Conservation (phyloP, 2,329 filamentous ascomycete species). For the Tolypocladium inflatum region DNA sequence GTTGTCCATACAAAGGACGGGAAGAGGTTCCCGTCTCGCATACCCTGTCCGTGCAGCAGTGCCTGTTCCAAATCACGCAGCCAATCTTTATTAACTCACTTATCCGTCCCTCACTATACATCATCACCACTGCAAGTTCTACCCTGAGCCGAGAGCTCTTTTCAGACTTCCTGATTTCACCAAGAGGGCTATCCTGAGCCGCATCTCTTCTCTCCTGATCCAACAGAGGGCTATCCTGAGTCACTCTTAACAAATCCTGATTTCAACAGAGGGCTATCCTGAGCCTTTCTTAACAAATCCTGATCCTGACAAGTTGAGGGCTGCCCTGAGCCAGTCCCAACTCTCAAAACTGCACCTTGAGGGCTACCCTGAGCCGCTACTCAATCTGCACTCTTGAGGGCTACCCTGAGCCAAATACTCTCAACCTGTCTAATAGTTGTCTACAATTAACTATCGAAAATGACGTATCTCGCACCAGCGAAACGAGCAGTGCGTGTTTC, state of each 20-base stretch:
- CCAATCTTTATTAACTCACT: neutral
- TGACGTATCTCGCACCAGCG: constrained; percentile 6
- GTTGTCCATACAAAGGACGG: neutral
- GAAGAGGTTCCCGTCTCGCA: neutral
- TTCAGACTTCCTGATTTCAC: neutral
- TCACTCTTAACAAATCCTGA: constrained; percentile 4
- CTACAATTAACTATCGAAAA: constrained; percentile 3
- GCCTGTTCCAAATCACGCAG: neutral
- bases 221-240: constrained; percentile 1
- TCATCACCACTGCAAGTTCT: neutral
- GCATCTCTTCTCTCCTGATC: neutral
- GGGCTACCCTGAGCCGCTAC: constrained; percentile 1
- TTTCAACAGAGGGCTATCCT: constrained; percentile 10
- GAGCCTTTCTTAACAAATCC: constrained; percentile 7
- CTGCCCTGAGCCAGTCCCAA: constrained; percentile 6
- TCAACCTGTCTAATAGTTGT: constrained; percentile 1
- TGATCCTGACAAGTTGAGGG: constrained; percentile 2
- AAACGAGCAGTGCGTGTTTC: constrained; percentile 7
- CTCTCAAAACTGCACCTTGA: neutral
- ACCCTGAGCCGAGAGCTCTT: neutral
- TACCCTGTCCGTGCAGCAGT: neutral
- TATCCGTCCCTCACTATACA: neutral
- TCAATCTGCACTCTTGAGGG: neutral
- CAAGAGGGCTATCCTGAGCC: constrained; percentile 1
- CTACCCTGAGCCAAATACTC: constrained; percentile 4